A percentile compares a stretch with the other conserved stretches of the same genome.
phyloP scores from a whole-genome alignment of 23 red algal species.

The Pyropia yezoensis region DNA sequence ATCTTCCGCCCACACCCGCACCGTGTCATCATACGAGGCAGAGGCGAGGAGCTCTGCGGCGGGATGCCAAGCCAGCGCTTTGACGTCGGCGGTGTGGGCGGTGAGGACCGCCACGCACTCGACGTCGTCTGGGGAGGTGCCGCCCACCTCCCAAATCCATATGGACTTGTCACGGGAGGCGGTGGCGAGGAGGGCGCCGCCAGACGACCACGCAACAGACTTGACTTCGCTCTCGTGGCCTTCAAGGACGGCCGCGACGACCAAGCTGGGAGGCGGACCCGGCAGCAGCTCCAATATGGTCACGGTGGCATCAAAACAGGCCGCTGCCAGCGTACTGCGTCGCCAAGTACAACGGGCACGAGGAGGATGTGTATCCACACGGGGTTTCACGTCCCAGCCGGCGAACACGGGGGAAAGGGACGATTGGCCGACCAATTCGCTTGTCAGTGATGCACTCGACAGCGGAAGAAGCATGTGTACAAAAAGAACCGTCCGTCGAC shows the following conservation, averaged over 20 bases:
- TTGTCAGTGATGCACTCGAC: too few relatives aligned
- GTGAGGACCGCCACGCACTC: slow-evolving; percentile 82
- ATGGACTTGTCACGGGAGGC: slow-evolving; percentile 79
- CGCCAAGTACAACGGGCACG: too few relatives aligned
- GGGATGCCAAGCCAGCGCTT: slow-evolving; percentile 86
- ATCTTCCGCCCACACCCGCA: slow-evolving; percentile 92
- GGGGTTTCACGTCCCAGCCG: too few relatives aligned
- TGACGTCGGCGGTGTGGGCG: slow-evolving; percentile 90
- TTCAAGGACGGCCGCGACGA: slow-evolving; percentile 38
- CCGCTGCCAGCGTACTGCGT: slow-evolving; percentile 31
- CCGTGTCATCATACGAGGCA: slow-evolving; percentile 69
- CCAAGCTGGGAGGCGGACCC: slow-evolving; percentile 24
- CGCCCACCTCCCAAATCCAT: slow-evolving; percentile 90
- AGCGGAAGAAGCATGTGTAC: too few relatives aligned
- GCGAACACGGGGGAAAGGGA: too few relatives aligned
- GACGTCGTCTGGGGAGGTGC: slow-evolving; percentile 52
- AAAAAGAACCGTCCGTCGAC: too few relatives aligned
- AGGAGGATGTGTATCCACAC: too few relatives aligned
- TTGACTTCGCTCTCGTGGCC: slow-evolving; percentile 73
- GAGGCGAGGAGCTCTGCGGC: slow-evolving; percentile 52
- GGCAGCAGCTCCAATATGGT: slow-evolving; percentile 42
- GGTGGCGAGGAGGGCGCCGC: slow-evolving; percentile 68
- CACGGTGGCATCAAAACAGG: slow-evolving; percentile 73
- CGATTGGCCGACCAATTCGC: too few relatives aligned
- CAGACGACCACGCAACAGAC: slow-evolving; percentile 57